These are phyloP conservation scores for Fonsecaea erecta DNA, from an alignment of 2,329 filamentous ascomycete species.

Conservation along the genomic window DNA sequence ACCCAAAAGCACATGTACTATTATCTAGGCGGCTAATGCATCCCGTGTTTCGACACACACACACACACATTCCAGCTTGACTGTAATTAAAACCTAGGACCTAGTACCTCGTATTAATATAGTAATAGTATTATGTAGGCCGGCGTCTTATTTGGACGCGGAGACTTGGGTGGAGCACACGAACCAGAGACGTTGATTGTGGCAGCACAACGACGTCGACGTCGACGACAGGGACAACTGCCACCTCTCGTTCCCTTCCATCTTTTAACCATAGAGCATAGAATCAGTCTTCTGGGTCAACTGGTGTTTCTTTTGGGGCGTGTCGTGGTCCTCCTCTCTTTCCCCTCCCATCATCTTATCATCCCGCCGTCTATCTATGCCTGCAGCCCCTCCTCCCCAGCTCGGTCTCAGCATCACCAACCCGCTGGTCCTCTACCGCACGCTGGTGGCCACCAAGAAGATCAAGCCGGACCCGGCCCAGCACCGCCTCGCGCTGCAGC, in stretches of 20 bases:
- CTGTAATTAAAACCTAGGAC: no score
- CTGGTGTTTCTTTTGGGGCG: not conserved
- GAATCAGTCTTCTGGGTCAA: not conserved
- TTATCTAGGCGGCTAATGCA: not conserved
- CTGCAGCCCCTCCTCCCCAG: conserved; percentile 12
- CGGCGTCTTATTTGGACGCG: no score
- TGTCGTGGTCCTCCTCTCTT: not conserved
- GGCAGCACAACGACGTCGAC: not conserved
- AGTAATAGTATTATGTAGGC: no score
- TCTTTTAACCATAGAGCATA: not conserved
- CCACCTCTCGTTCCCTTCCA: not conserved
- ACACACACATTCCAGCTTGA: no score
- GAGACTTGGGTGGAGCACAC: conserved; percentile 17
- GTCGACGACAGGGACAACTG: not conserved
- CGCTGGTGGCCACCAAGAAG: conserved; percentile 68
- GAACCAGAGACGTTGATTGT: conserved; percentile 14
- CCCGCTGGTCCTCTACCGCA: conserved; percentile 75
- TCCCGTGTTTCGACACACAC: not conserved
- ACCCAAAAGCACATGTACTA: not conserved
- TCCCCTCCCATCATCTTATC: not conserved
- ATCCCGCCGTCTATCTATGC: not conserved
- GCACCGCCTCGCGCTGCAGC: conserved; percentile 73
- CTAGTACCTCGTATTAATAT: no score
- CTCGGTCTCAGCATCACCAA: conserved; percentile 52
- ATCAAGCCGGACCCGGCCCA: conserved; percentile 73